phyloP scores from a whole-genome alignment of 192 early-diverging fungal species.

The Coemansia sp. region DNA sequence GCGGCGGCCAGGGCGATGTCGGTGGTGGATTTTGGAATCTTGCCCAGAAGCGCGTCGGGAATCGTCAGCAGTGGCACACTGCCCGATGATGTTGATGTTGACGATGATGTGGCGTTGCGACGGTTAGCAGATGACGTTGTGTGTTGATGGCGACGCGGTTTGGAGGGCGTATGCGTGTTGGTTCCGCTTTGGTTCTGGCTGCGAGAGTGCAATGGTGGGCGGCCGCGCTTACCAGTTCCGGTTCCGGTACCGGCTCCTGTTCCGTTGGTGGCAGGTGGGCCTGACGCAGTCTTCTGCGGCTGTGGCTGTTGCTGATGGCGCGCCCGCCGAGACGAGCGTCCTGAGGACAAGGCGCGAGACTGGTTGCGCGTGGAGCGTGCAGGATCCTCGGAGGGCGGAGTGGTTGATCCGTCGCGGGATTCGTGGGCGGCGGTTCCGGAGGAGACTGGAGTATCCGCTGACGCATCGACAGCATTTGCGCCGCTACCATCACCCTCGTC shows the following conservation, averaged over 20 bases:
- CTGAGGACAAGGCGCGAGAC: background rate
- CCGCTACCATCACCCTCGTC: background rate
- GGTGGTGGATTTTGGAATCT: slow-evolving; percentile 2
- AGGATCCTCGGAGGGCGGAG: background rate
- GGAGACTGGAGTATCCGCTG: background rate
- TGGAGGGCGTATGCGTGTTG: slow-evolving; percentile 2
- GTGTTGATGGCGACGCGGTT: background rate
- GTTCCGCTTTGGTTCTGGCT: background rate
- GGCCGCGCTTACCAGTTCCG: slow-evolving; percentile 19
- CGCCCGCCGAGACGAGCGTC: slow-evolving; percentile 8
- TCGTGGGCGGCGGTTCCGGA: background rate
- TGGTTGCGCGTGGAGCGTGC: background rate
- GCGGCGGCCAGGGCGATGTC: background rate
- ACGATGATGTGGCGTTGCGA: background rate
- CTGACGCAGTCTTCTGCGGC: background rate
- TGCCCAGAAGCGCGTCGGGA: background rate
- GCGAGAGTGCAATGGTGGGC: slow-evolving; percentile 18
- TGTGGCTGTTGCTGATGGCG: slow-evolving; percentile 12
- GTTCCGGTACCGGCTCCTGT: background rate
- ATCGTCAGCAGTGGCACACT: background rate
- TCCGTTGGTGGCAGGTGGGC: background rate
- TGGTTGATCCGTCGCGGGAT: background rate
- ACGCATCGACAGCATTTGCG: background rate
- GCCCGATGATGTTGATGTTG: background rate
- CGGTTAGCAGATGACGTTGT: background rate